These are phyloP conservation scores for Coleophoma crateriformis DNA, from an alignment of 2,329 filamentous ascomycete species.

Conservation along the genomic window DNA sequence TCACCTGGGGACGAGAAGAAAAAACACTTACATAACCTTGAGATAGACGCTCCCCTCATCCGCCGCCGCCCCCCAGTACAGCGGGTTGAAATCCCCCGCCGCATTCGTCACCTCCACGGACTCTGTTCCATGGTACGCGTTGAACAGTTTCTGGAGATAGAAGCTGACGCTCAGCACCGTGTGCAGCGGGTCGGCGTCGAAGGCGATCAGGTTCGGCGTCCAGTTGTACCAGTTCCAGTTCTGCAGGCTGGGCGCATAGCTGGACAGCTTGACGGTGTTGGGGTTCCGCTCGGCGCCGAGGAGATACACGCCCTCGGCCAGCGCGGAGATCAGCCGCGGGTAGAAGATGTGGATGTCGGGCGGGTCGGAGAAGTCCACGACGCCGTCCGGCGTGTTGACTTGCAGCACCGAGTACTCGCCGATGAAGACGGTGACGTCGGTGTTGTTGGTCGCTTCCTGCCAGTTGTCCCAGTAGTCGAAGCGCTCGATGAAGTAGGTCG, in stretches of 20 bases:
- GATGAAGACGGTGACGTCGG: conserved; percentile 13
- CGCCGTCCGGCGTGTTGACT: conserved; percentile 7
- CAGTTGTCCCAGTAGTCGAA: conserved; percentile 1
- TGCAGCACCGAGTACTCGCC: conserved; percentile 16
- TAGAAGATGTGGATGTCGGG: conserved; percentile 11
- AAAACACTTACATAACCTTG: conserved; percentile 14
- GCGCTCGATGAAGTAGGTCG: neutral
- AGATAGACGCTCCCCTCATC: conserved; percentile 10
- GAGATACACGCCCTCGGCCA: conserved; percentile 17
- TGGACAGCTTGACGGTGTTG: conserved; percentile 28
- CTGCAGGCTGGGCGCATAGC: conserved; percentile 30
- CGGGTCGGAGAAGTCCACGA: conserved; percentile 9
- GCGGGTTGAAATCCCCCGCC: conserved; percentile 10
- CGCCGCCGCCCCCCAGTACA: conserved; percentile 28
- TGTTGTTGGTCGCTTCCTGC: conserved; percentile 6
- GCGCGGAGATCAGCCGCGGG: conserved; percentile 10
- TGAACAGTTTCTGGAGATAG: conserved; percentile 21
- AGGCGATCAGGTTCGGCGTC: conserved; percentile 18
- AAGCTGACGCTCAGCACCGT: conserved; percentile 16
- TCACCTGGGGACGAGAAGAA: neutral
- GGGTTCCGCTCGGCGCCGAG: conserved; percentile 26
- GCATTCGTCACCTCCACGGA: conserved; percentile 14
- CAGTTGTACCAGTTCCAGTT: conserved; percentile 26
- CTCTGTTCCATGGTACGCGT: conserved; percentile 14
- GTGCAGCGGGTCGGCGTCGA: conserved; percentile 13